Evolutionary conservation across 768 basidiomycete species (phyloP), one percentile per base, ranked within the genome.

Genomic region (Chalciporus piperatus): DNA sequence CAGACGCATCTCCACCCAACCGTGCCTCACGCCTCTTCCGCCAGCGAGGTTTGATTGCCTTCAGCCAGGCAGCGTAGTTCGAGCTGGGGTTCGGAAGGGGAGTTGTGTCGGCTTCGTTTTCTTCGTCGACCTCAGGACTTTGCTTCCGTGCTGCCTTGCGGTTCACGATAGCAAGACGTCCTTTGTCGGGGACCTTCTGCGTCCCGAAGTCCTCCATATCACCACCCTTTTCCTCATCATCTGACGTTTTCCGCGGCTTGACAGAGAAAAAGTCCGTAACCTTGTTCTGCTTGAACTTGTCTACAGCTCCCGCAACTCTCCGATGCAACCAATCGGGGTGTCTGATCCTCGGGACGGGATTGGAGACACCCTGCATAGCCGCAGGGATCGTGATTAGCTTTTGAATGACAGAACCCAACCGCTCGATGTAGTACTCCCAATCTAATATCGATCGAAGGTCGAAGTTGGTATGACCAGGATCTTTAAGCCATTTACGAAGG

Each of bases 351-450:
- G 96, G 91, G 5, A 98, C 97, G 5, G 97, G 97, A 65, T 99
- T 99, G 4, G 91, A 70, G 44, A 99, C 89, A 60, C 96, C 96
- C 67, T 99, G 97, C 81, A 98, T 89, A 1, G 97, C 97, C 7
- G 97, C 97, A 8, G 97, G 97, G 60, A 99, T 99, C 2, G 97
- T 99, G 71, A 99, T 98, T 49, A 99, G 75, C 62, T 99, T 99
- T 71, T 99, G 97, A 51, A 99, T 94, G 59, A 98, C 97, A 2
- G 94, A 97, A 6, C 97, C 97, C 20, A 99, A 71, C 16, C 97
- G 87, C 63, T 98, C 97, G 61, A 98, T 95, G 73, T 98, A 99
- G 70, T 99, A 99, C 28, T 85, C 82, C 97, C 97, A 99, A 66
- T 99, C 97, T 54, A 99, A 78, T 59, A 99, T 97, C 16, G 89